Evolutionary conservation across 2,329 filamentous ascomycete genomes (phyloP), one percentile per base, ranked within the genome.

Genomic region (Nigrospora oryzae): DNA sequence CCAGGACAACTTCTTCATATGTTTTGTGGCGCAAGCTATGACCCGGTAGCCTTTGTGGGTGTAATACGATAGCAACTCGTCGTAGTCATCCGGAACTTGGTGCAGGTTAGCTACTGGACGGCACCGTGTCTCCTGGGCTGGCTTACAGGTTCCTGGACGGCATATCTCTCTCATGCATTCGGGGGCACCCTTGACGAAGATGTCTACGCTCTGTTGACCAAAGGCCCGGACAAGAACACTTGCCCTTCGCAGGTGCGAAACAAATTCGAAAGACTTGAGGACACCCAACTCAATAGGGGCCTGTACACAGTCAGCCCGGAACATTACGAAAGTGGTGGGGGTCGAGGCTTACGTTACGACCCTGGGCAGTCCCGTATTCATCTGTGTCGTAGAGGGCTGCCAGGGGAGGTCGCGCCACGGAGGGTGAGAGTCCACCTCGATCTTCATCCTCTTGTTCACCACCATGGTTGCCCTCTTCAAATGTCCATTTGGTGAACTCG

Each of bases 121-220:
- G 7, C 23, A 28, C 23, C 5, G 23, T 28, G 23, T 28, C 10
- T 28, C 23, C 23, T 7, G 23, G 23, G 23, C 23, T 36, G 47
- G 71, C 81, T 72, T 59, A 87, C 83, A 88, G 63, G 81, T 91
- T 52, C 90, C 85, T 1, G 86, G 74, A 11, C 77, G 76, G 64
- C 93, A 98, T 36, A 98, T 97, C 17, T 93, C 89, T 52, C 84
- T 86, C 84, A 98, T 95, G 55, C 89, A 91, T 64, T 98, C 93
- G 2, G 93, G 93, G 7, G 94, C 93, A 31, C 93, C 93, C 63
- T 98, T 98, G 49, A 97, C 91, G 62, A 89, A 98, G 36, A 97
- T 78, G 54, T 89, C 85, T 38, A 84, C 90, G 49, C 86, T 89
- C 53, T 81, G 83, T 49, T 88, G 82, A 5, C 90, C 89, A 61